Evolutionary conservation across 352 stramenopile species (phyloP).

Genomic region (Phytophthora constricta): DNA sequence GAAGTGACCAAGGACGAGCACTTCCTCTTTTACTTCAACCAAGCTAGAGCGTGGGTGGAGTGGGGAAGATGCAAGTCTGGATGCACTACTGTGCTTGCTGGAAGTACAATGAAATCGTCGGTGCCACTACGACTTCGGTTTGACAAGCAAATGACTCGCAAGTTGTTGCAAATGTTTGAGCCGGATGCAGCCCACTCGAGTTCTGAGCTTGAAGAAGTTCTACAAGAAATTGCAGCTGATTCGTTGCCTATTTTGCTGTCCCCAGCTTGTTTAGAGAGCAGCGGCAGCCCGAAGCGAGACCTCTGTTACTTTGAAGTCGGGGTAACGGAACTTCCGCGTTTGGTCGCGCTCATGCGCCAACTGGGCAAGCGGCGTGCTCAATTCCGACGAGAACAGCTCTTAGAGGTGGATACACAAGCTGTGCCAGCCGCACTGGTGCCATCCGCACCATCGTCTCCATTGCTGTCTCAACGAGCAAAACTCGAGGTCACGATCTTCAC

Average conservation of each 20-base stretch:
- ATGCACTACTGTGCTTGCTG: not conserved
- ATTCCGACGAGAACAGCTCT: conserved; percentile 45
- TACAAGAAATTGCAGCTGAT: conserved; percentile 48
- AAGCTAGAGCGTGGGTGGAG: conserved; percentile 51
- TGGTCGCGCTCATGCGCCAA: conserved; percentile 44
- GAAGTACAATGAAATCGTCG: not conserved
- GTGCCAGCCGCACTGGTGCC: not conserved
- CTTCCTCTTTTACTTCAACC: conserved; percentile 53
- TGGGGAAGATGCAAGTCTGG: conserved; percentile 5
- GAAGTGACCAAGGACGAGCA: not conserved
- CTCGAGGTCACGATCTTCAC: conserved; percentile 58
- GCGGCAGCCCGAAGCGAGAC: conserved; percentile 15
- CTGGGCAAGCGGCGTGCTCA: conserved; percentile 58
- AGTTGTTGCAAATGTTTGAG: conserved; percentile 51
- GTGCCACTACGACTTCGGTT: conserved; percentile 40
- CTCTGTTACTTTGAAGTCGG: conserved; percentile 51
- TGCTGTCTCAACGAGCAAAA: conserved; percentile 15
- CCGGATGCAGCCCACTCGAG: conserved; percentile 28
- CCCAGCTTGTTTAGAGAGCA: conserved; percentile 23
- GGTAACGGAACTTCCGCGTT: conserved; percentile 58
- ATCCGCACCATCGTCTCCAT: conserved; percentile 23
- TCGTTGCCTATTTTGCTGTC: conserved; percentile 40
- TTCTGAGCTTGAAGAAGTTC: conserved; percentile 36
- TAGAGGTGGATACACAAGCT: conserved; percentile 21
- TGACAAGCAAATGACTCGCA: conserved; percentile 49